These are phyloP conservation scores for Lyophyllum shimeji DNA, from an alignment of 768 basidiomycete species.

Conservation along the genomic window DNA sequence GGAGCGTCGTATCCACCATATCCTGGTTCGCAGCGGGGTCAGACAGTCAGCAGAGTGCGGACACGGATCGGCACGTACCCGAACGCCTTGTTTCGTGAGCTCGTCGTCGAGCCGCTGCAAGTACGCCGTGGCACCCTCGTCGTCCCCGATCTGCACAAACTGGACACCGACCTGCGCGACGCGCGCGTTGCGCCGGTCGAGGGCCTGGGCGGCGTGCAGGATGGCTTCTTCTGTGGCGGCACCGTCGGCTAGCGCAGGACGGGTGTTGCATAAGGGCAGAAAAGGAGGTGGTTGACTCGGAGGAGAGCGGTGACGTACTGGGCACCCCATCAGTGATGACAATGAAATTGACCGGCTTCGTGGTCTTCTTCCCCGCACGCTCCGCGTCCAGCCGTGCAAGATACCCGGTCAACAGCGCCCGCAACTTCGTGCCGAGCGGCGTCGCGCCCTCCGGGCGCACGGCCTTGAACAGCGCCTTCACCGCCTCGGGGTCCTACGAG, in stretches of 20 bases:
- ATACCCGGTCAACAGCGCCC: background rate
- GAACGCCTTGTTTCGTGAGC: constrained; percentile 24
- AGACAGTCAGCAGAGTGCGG: too few relatives aligned
- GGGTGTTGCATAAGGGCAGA: background rate
- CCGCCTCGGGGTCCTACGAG: background rate
- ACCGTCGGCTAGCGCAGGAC: constrained; percentile 24
- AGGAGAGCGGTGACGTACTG: background rate
- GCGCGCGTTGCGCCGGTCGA: constrained; percentile 41
- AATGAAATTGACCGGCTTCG: constrained; percentile 6
- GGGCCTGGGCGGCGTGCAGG: constrained; percentile 35
- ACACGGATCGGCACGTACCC: constrained; percentile 31
- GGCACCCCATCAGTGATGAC: constrained; percentile 8
- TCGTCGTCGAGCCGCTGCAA: constrained; percentile 43
- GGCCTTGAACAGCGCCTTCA: constrained; percentile 1
- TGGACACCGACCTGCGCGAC: constrained; percentile 30
- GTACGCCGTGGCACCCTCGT: constrained; percentile 38
- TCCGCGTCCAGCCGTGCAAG: background rate
- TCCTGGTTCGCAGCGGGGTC: constrained; percentile 49
- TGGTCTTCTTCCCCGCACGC: background rate
- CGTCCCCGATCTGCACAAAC: constrained; percentile 33
- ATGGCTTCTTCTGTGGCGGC: constrained; percentile 44
- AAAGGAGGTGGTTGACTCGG: background rate
- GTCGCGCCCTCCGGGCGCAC: background rate
- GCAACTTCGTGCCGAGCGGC: background rate
- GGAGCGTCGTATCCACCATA: constrained; percentile 63